These are phyloP conservation scores for Neopestalotiopsis clavispora DNA, from an alignment of 2,329 filamentous ascomycete species.

Conservation along the genomic window DNA sequence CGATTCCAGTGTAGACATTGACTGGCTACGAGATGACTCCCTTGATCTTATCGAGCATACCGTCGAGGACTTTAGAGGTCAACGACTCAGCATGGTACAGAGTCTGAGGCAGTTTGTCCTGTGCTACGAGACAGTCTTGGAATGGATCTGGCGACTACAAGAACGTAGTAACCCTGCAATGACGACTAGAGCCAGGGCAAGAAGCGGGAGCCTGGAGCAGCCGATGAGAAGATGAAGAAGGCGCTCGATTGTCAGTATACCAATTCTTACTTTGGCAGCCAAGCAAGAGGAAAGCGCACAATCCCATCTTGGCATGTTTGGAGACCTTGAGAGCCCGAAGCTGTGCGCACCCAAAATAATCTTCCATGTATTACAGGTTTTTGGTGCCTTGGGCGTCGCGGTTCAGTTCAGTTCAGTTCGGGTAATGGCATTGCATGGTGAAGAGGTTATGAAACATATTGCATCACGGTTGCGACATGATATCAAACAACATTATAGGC, in stretches of 20 bases:
- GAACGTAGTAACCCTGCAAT: slow-evolving; percentile 33
- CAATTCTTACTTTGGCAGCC: background rate
- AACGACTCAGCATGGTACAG: slow-evolving; percentile 96
- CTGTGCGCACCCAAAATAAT: background rate
- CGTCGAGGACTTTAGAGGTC: slow-evolving; percentile 87
- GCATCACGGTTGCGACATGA: slow-evolving; percentile 5
- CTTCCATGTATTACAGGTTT: background rate
- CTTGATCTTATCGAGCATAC: slow-evolving; percentile 84
- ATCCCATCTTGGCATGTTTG: background rate
- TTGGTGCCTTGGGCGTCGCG: background rate
- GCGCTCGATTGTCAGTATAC: background rate
- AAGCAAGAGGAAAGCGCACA: background rate
- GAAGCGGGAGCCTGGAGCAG: slow-evolving; percentile 38
- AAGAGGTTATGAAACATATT: slow-evolving; percentile 4
- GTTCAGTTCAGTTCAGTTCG: background rate
- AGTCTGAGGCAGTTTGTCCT: slow-evolving; percentile 91
- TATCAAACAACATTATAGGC: background rate
- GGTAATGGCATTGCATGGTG: background rate
- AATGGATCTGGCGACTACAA: slow-evolving; percentile 72
- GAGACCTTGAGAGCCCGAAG: background rate
- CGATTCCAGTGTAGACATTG: slow-evolving; percentile 46
- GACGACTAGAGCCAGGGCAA: slow-evolving; percentile 31
- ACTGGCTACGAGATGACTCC: slow-evolving; percentile 72
- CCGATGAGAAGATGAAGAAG: slow-evolving; percentile 19
- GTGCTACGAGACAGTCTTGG: slow-evolving; percentile 92